A percentile compares a stretch with the other conserved stretches of the same genome.
These are phyloP conservation scores for Pseudocercospora fuligena DNA, from an alignment of 2,329 filamentous ascomycete genomes.

Conservation along the genomic window DNA sequence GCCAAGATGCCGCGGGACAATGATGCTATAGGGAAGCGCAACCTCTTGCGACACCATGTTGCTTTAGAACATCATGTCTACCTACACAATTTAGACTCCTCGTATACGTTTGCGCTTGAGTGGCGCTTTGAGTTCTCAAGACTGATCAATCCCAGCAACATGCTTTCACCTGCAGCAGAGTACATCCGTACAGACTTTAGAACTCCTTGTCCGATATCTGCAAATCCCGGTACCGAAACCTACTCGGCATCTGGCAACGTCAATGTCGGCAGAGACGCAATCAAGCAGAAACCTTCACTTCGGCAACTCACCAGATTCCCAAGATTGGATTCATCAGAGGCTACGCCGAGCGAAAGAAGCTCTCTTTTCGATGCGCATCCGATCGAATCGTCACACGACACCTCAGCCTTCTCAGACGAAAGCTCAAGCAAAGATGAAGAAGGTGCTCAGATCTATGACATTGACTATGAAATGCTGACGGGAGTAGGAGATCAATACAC, in stretches of 20 bases:
- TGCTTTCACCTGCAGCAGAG: constrained; percentile 15
- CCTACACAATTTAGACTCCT: neutral
- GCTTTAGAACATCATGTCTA: neutral
- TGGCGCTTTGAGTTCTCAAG: neutral
- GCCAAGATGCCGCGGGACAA: neutral
- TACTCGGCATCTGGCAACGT: constrained; percentile 4
- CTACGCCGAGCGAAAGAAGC: constrained; percentile 30
- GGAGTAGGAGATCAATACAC: neutral
- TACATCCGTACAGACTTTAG: constrained; percentile 15
- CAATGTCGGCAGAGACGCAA: neutral
- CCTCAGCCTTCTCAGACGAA: neutral
- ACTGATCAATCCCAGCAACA: neutral
- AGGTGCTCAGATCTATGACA: neutral
- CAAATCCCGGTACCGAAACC: constrained; percentile 13
- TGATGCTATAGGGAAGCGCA: neutral
- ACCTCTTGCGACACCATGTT: neutral
- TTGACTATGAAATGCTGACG: neutral
- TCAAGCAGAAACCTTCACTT: constrained; percentile 12
- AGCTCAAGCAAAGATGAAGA: neutral
- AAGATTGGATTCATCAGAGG: constrained; percentile 27
- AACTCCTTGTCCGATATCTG: constrained; percentile 8
- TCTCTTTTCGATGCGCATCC: constrained; percentile 33
- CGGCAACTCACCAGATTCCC: constrained; percentile 4
- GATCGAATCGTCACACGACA: neutral
- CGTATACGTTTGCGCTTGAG: neutral